Percentiles rank a stretch among this genome's conserved stretches.
phyloP scores from a whole-genome alignment of 2,329 filamentous ascomycete genomes.

The Botrytis tulipae region DNA sequence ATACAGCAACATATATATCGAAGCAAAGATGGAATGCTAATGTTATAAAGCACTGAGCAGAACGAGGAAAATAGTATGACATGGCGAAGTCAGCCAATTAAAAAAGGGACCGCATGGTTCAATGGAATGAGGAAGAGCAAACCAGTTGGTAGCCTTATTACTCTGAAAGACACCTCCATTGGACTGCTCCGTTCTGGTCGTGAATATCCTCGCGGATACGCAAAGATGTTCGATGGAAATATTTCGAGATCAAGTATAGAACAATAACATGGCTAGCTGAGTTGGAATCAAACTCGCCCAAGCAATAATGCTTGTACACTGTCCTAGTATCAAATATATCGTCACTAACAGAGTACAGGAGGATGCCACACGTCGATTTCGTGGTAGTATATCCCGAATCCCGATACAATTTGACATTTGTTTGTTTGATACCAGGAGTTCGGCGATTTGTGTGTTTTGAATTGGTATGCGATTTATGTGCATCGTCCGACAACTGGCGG shows the following conservation, averaged over 20 bases:
- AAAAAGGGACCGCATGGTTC: not conserved
- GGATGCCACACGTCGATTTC: not conserved
- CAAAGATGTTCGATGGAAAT: conserved; percentile 2
- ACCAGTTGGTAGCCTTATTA: not conserved
- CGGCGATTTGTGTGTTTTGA: not conserved
- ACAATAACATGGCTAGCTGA: not conserved
- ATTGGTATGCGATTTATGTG: not conserved
- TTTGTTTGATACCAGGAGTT: not conserved
- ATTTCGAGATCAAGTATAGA: not conserved
- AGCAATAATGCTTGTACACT: not conserved
- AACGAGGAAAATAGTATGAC: not conserved
- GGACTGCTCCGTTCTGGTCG: not conserved
- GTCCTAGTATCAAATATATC: not conserved
- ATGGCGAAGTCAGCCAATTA: not conserved
- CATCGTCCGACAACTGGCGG: not conserved
- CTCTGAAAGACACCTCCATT: not conserved
- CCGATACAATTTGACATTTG: not conserved
- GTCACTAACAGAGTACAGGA: not conserved
- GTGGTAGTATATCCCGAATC: not conserved
- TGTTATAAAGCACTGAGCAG: not conserved
- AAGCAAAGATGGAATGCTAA: not conserved
- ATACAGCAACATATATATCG: not conserved
- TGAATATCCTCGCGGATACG: not conserved
- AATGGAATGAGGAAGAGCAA: not conserved
- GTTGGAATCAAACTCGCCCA: not conserved